Evolutionary conservation across 805 yeast species (phyloP), one percentile per base, ranked within the genome.

Genomic region (Pichia cephalocereana): DNA sequence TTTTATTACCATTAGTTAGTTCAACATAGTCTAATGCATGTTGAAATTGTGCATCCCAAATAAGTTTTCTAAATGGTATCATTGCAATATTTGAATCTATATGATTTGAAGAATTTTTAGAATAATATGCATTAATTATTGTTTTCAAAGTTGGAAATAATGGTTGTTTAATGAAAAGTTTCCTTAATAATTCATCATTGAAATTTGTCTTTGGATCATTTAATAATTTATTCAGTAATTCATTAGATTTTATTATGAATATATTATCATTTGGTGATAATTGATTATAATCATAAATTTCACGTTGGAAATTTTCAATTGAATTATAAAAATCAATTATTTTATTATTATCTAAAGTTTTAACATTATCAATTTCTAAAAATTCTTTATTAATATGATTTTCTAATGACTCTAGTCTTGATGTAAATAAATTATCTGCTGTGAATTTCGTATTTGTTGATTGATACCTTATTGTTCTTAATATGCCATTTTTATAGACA

Each of bases 61-160:
- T 60, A n/a, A 80, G 69, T 40, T 71, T 62, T 18, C 90, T 62
- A 51, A 84, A 76, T 4, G 89, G 85, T n/a, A 83, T 73, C 67
- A 81, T 69, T 4, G 83, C 79, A 0, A 65, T 58, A 0, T 63
- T 60, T 44, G 64, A 62, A 10, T 66, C 67, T 10, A 79, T 68
- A 37, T 44, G 48, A 1, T 18, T 39, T 8, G 47, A 49, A 7
- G 54, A 43, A 43, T 58, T 53, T 43, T 52, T 55, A n/a, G 49
- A 41, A 46, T 64, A 60, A 42, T 51, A 66, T 23, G 59, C 30
- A 17, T 60, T 54, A 6, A 66, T 58, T 1, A 63, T 51, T 0
- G 55, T 48, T 44, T 56, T 52, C 11, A 64, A 49, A 5, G 61
- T 54, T 14, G 56, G 57, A 19, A 52, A 51, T 30, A 53, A 47